phyloP scores from a whole-genome alignment of 345 rosid genomes.

The Trapa bicornis region DNA sequence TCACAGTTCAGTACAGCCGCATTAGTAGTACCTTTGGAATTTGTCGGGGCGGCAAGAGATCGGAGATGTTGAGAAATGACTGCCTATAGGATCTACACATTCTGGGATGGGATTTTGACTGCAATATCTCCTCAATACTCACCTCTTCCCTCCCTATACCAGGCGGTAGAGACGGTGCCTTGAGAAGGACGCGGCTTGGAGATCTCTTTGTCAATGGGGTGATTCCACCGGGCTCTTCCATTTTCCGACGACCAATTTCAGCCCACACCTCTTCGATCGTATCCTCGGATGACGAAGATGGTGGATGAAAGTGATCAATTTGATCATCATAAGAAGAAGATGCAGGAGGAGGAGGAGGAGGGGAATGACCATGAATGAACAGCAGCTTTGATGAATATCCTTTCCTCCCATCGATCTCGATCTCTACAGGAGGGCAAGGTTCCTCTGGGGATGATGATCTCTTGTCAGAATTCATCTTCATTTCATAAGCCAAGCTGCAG shows the following conservation, averaged over 20 bases:
- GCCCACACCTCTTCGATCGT: conserved; percentile 21
- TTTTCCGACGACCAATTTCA: background rate
- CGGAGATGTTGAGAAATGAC: conserved; percentile 12
- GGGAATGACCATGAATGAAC: background rate
- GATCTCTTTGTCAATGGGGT: background rate
- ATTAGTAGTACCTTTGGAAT: conserved; percentile 7
- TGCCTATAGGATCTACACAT: conserved; percentile 12
- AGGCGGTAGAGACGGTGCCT: conserved; percentile 15
- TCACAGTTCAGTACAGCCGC: background rate
- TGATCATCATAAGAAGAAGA: conserved; percentile 3
- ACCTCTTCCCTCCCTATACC: conserved; percentile 5
- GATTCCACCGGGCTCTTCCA: background rate
- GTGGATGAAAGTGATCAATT: background rate
- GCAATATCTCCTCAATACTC: background rate
- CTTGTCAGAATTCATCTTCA: conserved; percentile 9
- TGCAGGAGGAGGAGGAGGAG: background rate
- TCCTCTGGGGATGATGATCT: background rate
- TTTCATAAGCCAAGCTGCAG: background rate
- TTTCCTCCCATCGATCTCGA: background rate
- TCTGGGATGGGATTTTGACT: background rate
- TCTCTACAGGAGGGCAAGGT: background rate
- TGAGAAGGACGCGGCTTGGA: background rate
- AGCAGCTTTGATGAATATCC: conserved; percentile 6
- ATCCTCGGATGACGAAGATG: conserved; percentile 10
- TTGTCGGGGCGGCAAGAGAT: conserved; percentile 7